phyloP scores from a whole-genome alignment of 2,329 filamentous ascomycete genomes.

The Catunica adiposa region DNA sequence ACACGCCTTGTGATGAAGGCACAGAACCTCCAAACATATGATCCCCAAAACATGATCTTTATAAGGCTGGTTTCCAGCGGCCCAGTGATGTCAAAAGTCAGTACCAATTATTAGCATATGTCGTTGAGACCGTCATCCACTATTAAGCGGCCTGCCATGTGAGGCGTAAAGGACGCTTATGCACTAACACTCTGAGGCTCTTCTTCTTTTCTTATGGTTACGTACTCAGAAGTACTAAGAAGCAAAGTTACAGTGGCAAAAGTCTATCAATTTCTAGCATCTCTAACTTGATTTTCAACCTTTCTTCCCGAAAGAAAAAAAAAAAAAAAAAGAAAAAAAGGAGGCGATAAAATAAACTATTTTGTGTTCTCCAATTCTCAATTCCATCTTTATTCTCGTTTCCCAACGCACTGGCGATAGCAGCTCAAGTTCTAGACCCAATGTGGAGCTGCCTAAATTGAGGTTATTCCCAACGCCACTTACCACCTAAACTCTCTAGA shows the following conservation, averaged over 20 bases:
- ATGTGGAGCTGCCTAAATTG: not conserved
- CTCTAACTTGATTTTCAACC: not conserved
- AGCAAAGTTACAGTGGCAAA: not conserved
- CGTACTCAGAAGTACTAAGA: not conserved
- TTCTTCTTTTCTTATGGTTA: not conserved
- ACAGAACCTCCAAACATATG: not conserved
- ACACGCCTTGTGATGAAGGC: not conserved
- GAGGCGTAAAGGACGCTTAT: not conserved
- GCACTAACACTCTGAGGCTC: not conserved
- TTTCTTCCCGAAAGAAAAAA: not conserved
- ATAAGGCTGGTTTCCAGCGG: not conserved
- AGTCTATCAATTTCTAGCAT: not conserved
- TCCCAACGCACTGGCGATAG: too few relatives aligned
- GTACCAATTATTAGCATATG: not conserved
- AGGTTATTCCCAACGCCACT: not conserved
- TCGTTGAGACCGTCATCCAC: not conserved
- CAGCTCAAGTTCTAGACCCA: too few relatives aligned
- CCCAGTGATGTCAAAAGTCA: not conserved
- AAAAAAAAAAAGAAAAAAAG: too few relatives aligned
- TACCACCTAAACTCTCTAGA: not conserved
- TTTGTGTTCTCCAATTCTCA: too few relatives aligned
- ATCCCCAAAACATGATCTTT: too few relatives aligned
- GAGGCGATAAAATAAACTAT: too few relatives aligned
- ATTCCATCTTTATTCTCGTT: too few relatives aligned
- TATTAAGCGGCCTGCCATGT: not conserved